Evolutionary conservation across 306 rosid species (phyloP).

Genomic region (Gillenia trifoliata): DNA sequence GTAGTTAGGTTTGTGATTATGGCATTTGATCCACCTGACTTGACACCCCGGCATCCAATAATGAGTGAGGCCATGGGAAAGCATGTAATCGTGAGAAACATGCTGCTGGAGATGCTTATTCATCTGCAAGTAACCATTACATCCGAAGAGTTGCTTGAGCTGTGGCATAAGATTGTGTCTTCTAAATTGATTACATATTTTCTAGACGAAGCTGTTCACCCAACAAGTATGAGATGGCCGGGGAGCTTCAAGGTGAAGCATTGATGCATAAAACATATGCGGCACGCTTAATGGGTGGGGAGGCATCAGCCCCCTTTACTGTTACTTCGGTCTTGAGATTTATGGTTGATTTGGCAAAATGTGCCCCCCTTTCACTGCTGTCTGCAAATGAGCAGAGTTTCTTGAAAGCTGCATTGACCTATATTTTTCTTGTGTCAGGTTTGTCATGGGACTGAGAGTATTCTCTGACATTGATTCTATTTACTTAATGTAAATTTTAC

Average conservation of each 20-base stretch:
- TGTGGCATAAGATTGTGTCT: conserved; percentile 96
- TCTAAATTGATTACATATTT: conserved; percentile 92
- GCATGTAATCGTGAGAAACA: conserved; percentile 96
- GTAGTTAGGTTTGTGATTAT: conserved; percentile 96
- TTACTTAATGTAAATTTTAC: background rate
- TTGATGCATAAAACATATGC: conserved; percentile 99
- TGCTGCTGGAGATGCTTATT: conserved; percentile 96
- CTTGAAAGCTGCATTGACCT: conserved; percentile 94
- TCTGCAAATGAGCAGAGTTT: conserved; percentile 87
- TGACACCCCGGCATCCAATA: conserved; percentile 54
- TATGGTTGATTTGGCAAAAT: conserved; percentile 99
- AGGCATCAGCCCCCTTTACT: conserved; percentile 98
- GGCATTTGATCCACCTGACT: conserved; percentile 95
- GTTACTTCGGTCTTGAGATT: conserved; percentile 92
- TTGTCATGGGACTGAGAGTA: conserved; percentile 26
- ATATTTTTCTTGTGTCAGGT: conserved; percentile 98
- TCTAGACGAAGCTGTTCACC: conserved; percentile 97
- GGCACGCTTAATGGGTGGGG: conserved; percentile 99
- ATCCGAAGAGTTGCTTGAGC: conserved; percentile 91
- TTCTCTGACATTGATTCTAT: conserved; percentile 4
- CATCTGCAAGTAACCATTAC: conserved; percentile 93
- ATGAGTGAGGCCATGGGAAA: conserved; percentile 95
- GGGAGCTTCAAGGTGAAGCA: conserved; percentile 99
- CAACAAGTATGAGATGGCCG: conserved; percentile 99
- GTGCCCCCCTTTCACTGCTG: conserved; percentile 84